phyloP scores from a whole-genome alignment of 306 rosid species.

The Bauhinia variegata region DNA sequence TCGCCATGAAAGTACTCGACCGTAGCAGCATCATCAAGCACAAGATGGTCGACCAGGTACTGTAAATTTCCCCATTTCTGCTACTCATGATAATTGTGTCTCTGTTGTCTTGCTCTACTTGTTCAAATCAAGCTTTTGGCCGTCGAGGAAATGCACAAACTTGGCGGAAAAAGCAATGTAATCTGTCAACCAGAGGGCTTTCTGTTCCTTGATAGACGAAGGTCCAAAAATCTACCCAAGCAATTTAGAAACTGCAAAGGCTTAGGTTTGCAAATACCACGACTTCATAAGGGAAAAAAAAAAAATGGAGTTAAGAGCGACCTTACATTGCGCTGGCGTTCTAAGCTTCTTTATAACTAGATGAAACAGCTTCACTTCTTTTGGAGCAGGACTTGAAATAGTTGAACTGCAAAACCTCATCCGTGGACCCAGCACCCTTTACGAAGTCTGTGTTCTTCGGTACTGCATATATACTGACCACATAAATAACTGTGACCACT shows the following conservation, averaged over 20 bases:
- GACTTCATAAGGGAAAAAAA: slow-evolving; percentile 8
- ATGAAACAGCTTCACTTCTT: neutral
- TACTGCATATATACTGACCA: neutral
- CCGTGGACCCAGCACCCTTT: neutral
- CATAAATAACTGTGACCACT: neutral
- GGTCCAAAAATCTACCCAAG: neutral
- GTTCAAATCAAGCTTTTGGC: neutral
- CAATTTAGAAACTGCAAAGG: neutral
- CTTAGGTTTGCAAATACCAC: slow-evolving; percentile 4
- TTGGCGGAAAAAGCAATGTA: slow-evolving; percentile 10
- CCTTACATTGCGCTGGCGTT: neutral
- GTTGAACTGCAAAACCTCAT: neutral
- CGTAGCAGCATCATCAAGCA: slow-evolving; percentile 83
- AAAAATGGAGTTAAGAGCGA: too few relatives aligned
- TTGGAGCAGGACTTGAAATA: neutral
- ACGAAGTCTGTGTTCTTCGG: slow-evolving; percentile 11
- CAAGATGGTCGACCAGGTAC: slow-evolving; percentile 70
- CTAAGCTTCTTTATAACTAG: neutral
- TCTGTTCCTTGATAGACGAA: neutral
- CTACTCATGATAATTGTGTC: neutral
- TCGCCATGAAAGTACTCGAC: slow-evolving; percentile 86
- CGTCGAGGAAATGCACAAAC: neutral
- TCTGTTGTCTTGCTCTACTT: neutral
- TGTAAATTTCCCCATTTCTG: slow-evolving; percentile 7
- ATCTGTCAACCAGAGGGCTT: neutral